Evolutionary conservation across 2,329 filamentous ascomycete species (phyloP), one percentile per base, ranked within the genome.

Genomic region (Ramularia endophylla): DNA sequence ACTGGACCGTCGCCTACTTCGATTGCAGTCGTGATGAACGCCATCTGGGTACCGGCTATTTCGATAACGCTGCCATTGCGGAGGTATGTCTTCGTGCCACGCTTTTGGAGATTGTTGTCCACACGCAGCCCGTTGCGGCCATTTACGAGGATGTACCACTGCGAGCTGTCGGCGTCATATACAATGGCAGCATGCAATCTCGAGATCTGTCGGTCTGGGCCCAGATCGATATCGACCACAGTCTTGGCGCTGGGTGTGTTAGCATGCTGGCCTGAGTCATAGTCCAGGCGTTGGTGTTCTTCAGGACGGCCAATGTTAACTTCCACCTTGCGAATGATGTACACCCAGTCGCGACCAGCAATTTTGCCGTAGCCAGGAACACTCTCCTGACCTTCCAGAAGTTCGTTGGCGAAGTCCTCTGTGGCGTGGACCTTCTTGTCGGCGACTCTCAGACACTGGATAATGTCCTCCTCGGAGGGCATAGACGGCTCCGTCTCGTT

Each of bases 31-130:
- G 94, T 78, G 35, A 95, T 87, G 65, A 98, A 98, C 73, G 97
- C 90, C 92, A 98, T 98, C 69, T 98, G 90, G 1, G 92, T 85
- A 39, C 86, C 86, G 55, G 84, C 85, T 58, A 97, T 86, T 59
- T 95, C 88, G 43, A 98, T 82, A 31, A 97, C 87, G 61, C 90
- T 83, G 43, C 92, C 92, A 56, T 89, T 95, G 30, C 80, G 78
- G 18, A 98, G 74, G 20, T 78, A 69, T 25, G 79, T 75, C 27
- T 78, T 74, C 28, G 75, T 69, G 9, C 83, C 83, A 38, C 81
- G 74, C 56, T 84, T 85, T 41, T 94, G 68, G 15, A 77, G 70
- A 37, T 69, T 67, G 46, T 87, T 86, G 62, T 98, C 87, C 16
- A 97, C 72, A 57, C 86, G 87, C 34, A 94, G 77, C 19, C 89